Evolutionary conservation across 1,139 yeast genomes (phyloP).

Genomic region (Pichia sp.): DNA sequence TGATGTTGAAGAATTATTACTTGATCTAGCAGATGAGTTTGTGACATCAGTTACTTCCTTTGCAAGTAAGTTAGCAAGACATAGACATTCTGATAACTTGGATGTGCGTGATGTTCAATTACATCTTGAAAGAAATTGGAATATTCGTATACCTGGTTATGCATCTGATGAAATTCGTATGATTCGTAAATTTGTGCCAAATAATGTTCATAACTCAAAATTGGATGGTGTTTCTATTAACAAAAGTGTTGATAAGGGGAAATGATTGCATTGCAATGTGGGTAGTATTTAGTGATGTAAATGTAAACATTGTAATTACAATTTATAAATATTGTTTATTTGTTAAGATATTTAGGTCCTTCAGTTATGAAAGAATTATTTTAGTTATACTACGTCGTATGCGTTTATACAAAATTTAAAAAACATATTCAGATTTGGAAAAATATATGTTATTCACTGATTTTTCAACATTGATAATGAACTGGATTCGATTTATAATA

Average conservation of each 20-base stretch:
- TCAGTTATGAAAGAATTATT: neutral
- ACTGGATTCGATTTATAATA: neutral
- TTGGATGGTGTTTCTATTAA: slow-evolving; percentile 51
- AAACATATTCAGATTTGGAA: neutral
- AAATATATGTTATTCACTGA: neutral
- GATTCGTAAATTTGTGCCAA: slow-evolving; percentile 76
- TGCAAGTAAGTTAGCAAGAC: slow-evolving; percentile 93
- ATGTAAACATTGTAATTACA: neutral
- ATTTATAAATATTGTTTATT: neutral
- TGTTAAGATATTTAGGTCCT: neutral
- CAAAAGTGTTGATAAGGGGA: slow-evolving; percentile 29
- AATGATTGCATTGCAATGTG: neutral
- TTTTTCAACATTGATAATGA: neutral
- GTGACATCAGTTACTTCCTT: slow-evolving; percentile 84
- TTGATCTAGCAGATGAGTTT: slow-evolving; percentile 94
- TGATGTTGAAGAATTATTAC: slow-evolving; percentile 83
- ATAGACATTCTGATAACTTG: slow-evolving; percentile 79
- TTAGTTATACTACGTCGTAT: neutral
- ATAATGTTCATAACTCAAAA: slow-evolving; percentile 64
- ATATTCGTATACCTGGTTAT: slow-evolving; percentile 88
- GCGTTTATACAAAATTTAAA: neutral
- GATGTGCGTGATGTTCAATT: slow-evolving; percentile 88
- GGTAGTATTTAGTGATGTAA: neutral
- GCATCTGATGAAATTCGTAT: slow-evolving; percentile 85
- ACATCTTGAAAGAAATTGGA: slow-evolving; percentile 93